Evolutionary conservation across 257 asterid species (phyloP).

Genomic region (Plantago elongata): DNA sequence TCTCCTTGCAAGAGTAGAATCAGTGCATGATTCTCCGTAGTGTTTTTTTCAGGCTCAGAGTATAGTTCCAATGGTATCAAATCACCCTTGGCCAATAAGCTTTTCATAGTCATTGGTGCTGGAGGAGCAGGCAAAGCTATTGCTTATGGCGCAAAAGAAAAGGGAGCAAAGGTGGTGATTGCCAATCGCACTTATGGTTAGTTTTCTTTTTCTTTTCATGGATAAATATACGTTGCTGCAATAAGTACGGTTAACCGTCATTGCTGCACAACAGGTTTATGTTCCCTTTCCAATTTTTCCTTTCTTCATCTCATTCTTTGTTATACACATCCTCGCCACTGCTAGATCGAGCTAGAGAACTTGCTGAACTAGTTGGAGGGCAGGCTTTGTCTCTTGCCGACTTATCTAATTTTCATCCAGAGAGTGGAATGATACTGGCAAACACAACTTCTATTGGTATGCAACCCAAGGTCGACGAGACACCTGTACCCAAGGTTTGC

Average conservation of each 20-base stretch:
- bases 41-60: constrained; percentile 35
- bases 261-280: background rate
- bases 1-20: constrained; percentile 14
- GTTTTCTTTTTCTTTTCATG: constrained; percentile 13
- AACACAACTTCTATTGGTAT: constrained; percentile 96
- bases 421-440: constrained; percentile 87
- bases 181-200: constrained; percentile 95
- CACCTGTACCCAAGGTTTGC: constrained; percentile 83
- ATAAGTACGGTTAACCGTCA: background rate
- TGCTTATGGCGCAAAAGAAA: constrained; percentile 93
- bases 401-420: constrained; percentile 68
- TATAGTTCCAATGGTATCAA: constrained; percentile 22
- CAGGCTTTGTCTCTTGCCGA: constrained; percentile 74
- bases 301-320: constrained; percentile 1
- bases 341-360: constrained; percentile 77
- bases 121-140: constrained; percentile 99
- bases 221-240: background rate
- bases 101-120: constrained; percentile 89
- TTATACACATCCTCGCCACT: constrained; percentile 6
- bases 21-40: constrained; percentile 9
- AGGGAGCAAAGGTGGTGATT: constrained; percentile 88
- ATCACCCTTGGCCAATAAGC: constrained; percentile 76
- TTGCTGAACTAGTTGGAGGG: constrained; percentile 76
- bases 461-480: constrained; percentile 89
- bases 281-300: background rate